Evolutionary conservation across 2,329 filamentous ascomycete species (phyloP).

Genomic region (Aspergillus chevalieri): DNA sequence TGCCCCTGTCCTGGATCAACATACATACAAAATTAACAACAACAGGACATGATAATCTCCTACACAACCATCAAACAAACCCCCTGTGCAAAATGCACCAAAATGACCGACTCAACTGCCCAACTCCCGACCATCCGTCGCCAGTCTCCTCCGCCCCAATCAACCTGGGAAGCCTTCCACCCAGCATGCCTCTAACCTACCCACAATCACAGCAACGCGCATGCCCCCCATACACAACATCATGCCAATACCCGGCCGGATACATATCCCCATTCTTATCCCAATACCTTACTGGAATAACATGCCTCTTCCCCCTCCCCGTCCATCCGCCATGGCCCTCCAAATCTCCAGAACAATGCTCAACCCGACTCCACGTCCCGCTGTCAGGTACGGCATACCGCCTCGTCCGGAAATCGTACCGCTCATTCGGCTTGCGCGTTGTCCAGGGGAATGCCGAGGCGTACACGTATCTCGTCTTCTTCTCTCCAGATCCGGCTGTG

Average conservation of each 20-base stretch:
- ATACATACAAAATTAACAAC: conserved; percentile 1
- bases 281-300: conserved; percentile 19
- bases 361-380: conserved; percentile 25
- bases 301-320: conserved; percentile 11
- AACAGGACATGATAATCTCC: conserved; percentile 38
- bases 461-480: not conserved
- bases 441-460: conserved; percentile 13
- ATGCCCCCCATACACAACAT: conserved; percentile 15
- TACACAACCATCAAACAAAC: conserved; percentile 36
- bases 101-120: conserved; percentile 31
- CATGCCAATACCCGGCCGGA: conserved; percentile 16
- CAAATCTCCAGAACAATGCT: conserved; percentile 19
- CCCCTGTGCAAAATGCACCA: conserved; percentile 33
- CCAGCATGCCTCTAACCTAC: conserved; percentile 19
- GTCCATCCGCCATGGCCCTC: not conserved
- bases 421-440: conserved; percentile 13
- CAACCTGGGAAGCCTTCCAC: conserved; percentile 32
- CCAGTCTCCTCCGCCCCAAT: conserved; percentile 10
- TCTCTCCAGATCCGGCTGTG: not conserved
- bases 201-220: not conserved
- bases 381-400: conserved; percentile 23
- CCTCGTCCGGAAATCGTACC: conserved; percentile 29
- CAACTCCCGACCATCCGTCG: conserved; percentile 36
- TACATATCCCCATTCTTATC: conserved; percentile 19
- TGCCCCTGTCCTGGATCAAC: not conserved